These are phyloP conservation scores for Cyclotella baltica DNA, from an alignment of 108 stramenopile species.

Conservation along the genomic window DNA sequence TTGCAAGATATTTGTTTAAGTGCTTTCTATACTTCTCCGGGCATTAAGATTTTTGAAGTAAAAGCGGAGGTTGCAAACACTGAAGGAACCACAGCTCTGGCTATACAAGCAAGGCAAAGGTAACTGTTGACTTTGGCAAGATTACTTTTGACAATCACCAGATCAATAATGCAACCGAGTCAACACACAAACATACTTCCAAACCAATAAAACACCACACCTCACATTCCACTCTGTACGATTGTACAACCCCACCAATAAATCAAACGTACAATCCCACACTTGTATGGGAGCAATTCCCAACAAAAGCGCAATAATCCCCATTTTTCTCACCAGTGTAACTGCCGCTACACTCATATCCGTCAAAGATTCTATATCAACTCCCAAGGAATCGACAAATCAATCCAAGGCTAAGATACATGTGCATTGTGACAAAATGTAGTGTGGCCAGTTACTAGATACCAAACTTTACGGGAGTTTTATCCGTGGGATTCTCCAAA, in stretches of 20 bases:
- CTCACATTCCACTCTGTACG: slow-evolving; percentile 77
- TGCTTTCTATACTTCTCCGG: too few relatives aligned
- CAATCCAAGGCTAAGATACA: slow-evolving; percentile 85
- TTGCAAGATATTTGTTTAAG: too few relatives aligned
- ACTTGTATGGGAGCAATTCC: slow-evolving; percentile 54
- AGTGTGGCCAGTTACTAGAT: slow-evolving; percentile 83
- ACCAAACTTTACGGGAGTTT: not conserved
- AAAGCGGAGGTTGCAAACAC: too few relatives aligned
- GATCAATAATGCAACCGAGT: slow-evolving; percentile 31
- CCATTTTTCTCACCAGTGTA: slow-evolving; percentile 82
- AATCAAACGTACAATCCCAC: slow-evolving; percentile 31
- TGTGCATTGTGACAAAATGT: slow-evolving; percentile 73
- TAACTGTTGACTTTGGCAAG: too few relatives aligned
- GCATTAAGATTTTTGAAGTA: too few relatives aligned
- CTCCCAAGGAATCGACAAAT: slow-evolving; percentile 82
- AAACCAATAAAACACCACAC: slow-evolving; percentile 69
- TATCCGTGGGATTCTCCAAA: slow-evolving; percentile 18
- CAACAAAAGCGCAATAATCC: slow-evolving; percentile 68
- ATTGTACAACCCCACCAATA: slow-evolving; percentile 36
- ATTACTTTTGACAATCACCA: too few relatives aligned
- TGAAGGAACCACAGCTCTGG: too few relatives aligned
- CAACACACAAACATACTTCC: slow-evolving; percentile 70
- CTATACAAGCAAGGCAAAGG: too few relatives aligned
- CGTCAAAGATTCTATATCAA: slow-evolving; percentile 15
- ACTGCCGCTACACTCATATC: slow-evolving; percentile 56